Base-by-base conservation (phyloP, 306 rosid species). In the Vachellia collinsii region DNA sequence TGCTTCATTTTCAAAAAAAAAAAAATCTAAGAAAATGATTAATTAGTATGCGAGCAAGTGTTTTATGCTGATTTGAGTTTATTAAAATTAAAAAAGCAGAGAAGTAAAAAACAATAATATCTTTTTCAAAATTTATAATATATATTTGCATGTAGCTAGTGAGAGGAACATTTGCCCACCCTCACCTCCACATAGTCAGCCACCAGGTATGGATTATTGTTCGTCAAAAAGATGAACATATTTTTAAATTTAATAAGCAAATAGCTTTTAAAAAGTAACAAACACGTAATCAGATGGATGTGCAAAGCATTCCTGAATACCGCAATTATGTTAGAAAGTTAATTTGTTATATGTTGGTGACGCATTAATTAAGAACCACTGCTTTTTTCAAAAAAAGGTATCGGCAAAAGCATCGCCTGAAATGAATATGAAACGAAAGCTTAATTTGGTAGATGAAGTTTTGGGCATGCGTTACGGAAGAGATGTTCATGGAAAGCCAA, bases 361-460 rank as follows among this genome's bases (percentile, higher is more conserved):
- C 20, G 16, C 75, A 14, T 25, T 71, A 11, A 51, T 17, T 54
- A 54, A 25, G 41, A 71, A 47, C 23, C 76, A 71, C 61, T 25
- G 8, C 20, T 70, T 70, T 70, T 50, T 5, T 43, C 8, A 3
- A 46, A 19, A 71, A 71, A 71, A 70, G n/a, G 62, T 17, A 19
- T 3, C 65, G 16, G 25, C 36, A 63, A 48, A 63, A 65, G 59
- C 69, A 19, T 5, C 22, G 11, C 43, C 42, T 5, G 70, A 74
- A 54, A 74, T 63, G 36, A 70, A 74, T 53, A 74, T 53, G 76
- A 29, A 39, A 69, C 72, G 37, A 64, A 67, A 56, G 65, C 65
- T 68, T 29, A 67, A 43, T 66, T 23, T 66, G 25, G 54, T 19
- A 25, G 54, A 58, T 44, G 61, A 59, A 62, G 17, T 36, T 56